Evolutionary conservation across 768 basidiomycete genomes (phyloP).

Genomic region (Dentipellis fragilis): DNA sequence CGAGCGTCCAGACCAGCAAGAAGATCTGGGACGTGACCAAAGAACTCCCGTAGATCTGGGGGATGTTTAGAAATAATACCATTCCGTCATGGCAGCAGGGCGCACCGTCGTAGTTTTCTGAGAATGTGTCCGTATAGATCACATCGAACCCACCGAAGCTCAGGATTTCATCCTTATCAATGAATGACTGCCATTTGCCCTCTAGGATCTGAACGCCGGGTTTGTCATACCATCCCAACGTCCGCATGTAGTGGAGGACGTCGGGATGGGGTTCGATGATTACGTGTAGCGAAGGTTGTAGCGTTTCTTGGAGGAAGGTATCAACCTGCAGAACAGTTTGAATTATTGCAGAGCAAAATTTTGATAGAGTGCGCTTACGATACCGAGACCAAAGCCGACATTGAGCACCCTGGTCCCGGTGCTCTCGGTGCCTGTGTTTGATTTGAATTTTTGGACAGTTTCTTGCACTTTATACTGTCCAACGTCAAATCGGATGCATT

Average conservation of each 20-base stretch:
- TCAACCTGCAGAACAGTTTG: constrained; percentile 55
- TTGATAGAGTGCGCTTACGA: constrained; percentile 38
- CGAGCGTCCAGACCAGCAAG: constrained; percentile 64
- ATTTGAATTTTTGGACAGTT: constrained; percentile 61
- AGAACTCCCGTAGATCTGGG: constrained; percentile 67
- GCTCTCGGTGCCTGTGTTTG: constrained; percentile 33
- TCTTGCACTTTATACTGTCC: constrained; percentile 47
- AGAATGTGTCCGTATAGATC: constrained; percentile 90
- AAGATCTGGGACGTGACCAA: constrained; percentile 69
- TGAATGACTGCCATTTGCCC: constrained; percentile 90
- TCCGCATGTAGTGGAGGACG: constrained; percentile 74
- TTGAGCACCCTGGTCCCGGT: constrained; percentile 65
- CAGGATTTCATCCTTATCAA: constrained; percentile 49
- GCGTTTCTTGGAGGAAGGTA: constrained; percentile 57
- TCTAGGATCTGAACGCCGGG: constrained; percentile 71
- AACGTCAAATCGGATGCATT: constrained; percentile 12
- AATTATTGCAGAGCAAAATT: background rate
- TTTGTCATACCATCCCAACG: constrained; percentile 69
- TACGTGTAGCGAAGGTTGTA: constrained; percentile 61
- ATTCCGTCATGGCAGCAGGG: background rate
- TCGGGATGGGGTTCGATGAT: constrained; percentile 94
- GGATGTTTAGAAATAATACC: background rate
- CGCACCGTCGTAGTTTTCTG: constrained; percentile 69
- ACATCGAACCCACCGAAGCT: constrained; percentile 73
- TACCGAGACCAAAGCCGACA: constrained; percentile 90